Evolutionary conservation across 495 filamentous ascomycete genomes (phyloP), one percentile per base, ranked within the genome.

Genomic region (Hypoxylon subgilvum): DNA sequence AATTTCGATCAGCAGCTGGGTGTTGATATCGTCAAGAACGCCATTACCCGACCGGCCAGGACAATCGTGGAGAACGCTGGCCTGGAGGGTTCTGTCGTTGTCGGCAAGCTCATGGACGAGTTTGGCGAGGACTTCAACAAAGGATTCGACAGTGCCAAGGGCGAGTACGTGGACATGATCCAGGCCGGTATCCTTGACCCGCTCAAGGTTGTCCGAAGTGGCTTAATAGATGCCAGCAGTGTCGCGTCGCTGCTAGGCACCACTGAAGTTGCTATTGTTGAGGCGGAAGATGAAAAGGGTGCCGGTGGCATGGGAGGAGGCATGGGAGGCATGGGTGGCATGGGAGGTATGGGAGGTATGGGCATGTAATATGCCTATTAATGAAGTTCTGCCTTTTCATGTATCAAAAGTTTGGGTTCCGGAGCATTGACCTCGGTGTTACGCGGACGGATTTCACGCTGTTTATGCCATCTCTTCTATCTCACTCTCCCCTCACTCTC

Each of bases 1-100:
- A 98, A 98, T 86, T 97, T 97, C 70, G 94, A 98, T 79, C 94
- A 98, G 82, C 91, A 96, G 81, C 90, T 97, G 64, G 94, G 94
- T 85, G 89, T 98, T 51, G 88, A 80, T 78, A 97, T 98, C 72
- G 84, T 98, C 80, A 96, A 94, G 85, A 92, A 86, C 69, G 94
- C 94, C 65, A 97, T 98, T 76, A 96, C 92, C 71, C 87, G 86
- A 62, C 94, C 94, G 27, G 94, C 95, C 48, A 83, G 90, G 63
- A 96, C 86, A 48, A 98, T 98, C 64, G 88, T 97, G 23, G 95
- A 98, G 84, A 98, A 98, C 76, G 94, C 94, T 65, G 94, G 94
- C 63, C 83, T 88, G 18, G 95, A 98, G 80, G 93, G 95, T 58
- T 93, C 89, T 53, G 94, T 98, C 50, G 86, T 97, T 57, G 91